Conservation (phyloP, 2,329 filamentous ascomycete genomes). For the Pyrenochaeta sp. region DNA sequence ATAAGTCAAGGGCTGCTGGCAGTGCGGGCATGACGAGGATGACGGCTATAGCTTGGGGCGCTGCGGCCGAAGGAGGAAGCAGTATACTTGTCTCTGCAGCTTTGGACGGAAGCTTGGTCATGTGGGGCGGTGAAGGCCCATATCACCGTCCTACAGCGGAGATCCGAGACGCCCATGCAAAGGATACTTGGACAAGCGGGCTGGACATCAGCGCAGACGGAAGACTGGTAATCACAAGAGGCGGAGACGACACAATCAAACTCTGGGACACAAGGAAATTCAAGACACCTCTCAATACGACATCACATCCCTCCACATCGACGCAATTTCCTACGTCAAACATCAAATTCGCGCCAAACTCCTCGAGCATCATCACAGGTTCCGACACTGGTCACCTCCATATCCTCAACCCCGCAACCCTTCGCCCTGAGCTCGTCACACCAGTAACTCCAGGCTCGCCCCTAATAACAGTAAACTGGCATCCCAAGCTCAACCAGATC, state of each 20-base stretch:
- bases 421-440: slow-evolving; percentile 84
- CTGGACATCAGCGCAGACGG: slow-evolving; percentile 92
- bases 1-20: slow-evolving; percentile 90
- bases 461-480: slow-evolving; percentile 88
- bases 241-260: slow-evolving; percentile 92
- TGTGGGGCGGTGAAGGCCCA: slow-evolving; percentile 91
- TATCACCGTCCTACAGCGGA: slow-evolving; percentile 84
- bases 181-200: slow-evolving; percentile 89
- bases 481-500: slow-evolving; percentile 94
- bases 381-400: slow-evolving; percentile 86
- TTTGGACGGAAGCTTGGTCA: slow-evolving; percentile 86
- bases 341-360: slow-evolving; percentile 87
- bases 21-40: slow-evolving; percentile 91
- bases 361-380: slow-evolving; percentile 85
- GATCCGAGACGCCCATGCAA: slow-evolving; percentile 81
- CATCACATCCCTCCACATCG: slow-evolving; percentile 82
- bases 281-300: slow-evolving; percentile 83
- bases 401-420: slow-evolving; percentile 91
- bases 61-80: slow-evolving; percentile 76
- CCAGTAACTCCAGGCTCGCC: slow-evolving; percentile 86
- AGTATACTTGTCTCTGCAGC: slow-evolving; percentile 83
- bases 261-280: slow-evolving; percentile 98
- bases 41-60: slow-evolving; percentile 90
- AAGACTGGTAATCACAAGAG: slow-evolving; percentile 86
- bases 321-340: slow-evolving; percentile 84